Conservation (phyloP, 108 stramenopile genomes). For the Mayamaea pseudoterrestris region DNA sequence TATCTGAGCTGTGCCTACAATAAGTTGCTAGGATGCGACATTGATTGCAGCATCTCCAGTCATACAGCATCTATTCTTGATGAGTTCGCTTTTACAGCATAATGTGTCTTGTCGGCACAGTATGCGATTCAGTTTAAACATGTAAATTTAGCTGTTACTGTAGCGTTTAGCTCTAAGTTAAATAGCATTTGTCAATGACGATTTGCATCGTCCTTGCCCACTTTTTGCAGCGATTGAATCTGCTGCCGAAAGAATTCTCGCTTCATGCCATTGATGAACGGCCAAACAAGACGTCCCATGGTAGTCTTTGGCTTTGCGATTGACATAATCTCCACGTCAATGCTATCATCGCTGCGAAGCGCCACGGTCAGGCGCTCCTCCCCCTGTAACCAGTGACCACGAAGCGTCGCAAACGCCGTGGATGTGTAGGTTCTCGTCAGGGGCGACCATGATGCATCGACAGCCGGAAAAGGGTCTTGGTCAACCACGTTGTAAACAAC, state of each 20-base stretch:
- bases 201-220: too few relatives aligned
- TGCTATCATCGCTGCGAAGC: slow-evolving; percentile 24
- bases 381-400: slow-evolving; percentile 32
- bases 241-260: slow-evolving; percentile 30
- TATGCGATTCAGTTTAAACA: too few relatives aligned
- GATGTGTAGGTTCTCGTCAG: slow-evolving; percentile 17
- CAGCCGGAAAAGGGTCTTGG: slow-evolving; percentile 8
- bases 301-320: slow-evolving; percentile 12
- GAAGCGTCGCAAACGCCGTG: slow-evolving; percentile 38
- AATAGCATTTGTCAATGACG: too few relatives aligned
- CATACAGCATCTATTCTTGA: too few relatives aligned
- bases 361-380: slow-evolving; percentile 44
- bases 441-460: too few relatives aligned
- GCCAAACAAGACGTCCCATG: slow-evolving; percentile 22
- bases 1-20: too few relatives aligned
- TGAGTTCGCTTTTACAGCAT: too few relatives aligned
- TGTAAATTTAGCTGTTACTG: too few relatives aligned
- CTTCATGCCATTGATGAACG: slow-evolving; percentile 36
- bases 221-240: slow-evolving; percentile 23
- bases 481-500: slow-evolving; percentile 40
- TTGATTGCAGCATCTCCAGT: too few relatives aligned
- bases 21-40: too few relatives aligned
- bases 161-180: too few relatives aligned
- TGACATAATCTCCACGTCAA: slow-evolving; percentile 37
- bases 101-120: too few relatives aligned